These are phyloP conservation scores for Gautieria morchelliformis DNA, from an alignment of 768 basidiomycete genomes.

Conservation along the genomic window DNA sequence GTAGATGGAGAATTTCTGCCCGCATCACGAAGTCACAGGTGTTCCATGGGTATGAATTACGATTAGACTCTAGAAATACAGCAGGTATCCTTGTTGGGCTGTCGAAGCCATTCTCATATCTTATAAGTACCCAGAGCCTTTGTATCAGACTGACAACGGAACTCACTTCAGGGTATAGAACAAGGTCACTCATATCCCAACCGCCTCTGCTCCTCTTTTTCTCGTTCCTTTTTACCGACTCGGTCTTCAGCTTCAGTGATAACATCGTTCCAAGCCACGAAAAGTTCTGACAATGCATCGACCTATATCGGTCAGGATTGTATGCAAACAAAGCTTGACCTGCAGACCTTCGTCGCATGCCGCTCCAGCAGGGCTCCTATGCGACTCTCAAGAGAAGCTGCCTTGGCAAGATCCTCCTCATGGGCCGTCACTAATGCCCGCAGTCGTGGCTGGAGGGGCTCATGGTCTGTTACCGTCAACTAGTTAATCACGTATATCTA, in stretches of 20 bases:
- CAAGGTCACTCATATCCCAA: slow-evolving; percentile 44
- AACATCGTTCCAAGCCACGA: slow-evolving; percentile 78
- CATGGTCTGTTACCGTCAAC: slow-evolving; percentile 38
- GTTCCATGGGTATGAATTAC: too few species aligned
- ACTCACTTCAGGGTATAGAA: background rate
- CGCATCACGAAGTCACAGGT: too few species aligned
- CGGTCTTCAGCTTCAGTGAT: slow-evolving; percentile 58
- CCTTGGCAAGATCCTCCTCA: slow-evolving; percentile 47
- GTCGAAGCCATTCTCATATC: too few species aligned
- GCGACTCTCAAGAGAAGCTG: slow-evolving; percentile 52
- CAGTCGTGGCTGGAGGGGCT: slow-evolving; percentile 61
- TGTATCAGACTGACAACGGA: background rate
- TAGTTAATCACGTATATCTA: background rate
- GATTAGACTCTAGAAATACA: too few species aligned
- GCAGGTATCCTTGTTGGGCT: too few species aligned
- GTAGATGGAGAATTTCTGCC: too few species aligned
- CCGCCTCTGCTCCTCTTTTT: slow-evolving; percentile 46
- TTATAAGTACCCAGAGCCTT: too few species aligned
- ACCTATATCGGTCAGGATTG: slow-evolving; percentile 34
- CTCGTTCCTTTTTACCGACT: slow-evolving; percentile 46
- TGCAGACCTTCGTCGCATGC: slow-evolving; percentile 59
- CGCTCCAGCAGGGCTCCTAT: slow-evolving; percentile 56
- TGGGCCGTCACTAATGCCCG: slow-evolving; percentile 46
- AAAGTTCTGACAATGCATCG: slow-evolving; percentile 73
- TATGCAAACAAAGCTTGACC: background rate